Conservation (phyloP, 768 basidiomycete species). For the Boletus sensibilis region DNA sequence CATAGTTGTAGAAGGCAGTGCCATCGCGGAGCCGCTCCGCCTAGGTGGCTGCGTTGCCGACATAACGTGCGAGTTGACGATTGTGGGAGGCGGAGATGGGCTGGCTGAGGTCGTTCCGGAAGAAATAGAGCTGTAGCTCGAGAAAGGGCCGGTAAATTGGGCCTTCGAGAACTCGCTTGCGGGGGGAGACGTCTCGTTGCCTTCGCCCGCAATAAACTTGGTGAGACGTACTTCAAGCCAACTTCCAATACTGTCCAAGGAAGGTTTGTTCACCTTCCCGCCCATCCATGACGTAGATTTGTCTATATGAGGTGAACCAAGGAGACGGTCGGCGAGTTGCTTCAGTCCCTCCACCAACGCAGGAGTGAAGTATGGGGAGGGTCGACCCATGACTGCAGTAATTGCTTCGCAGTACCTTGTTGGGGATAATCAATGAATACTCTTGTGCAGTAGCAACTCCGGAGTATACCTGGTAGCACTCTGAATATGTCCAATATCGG, state of each 20-base stretch:
- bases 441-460: neutral
- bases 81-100: slow-evolving; percentile 70
- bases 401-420: slow-evolving; percentile 97
- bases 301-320: slow-evolving; percentile 68
- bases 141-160: slow-evolving; percentile 75
- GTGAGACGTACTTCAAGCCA: slow-evolving; percentile 93
- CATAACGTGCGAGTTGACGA: slow-evolving; percentile 38
- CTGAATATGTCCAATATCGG: slow-evolving; percentile 79
- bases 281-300: slow-evolving; percentile 84
- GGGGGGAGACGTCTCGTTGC: slow-evolving; percentile 46
- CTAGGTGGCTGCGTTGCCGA: slow-evolving; percentile 44
- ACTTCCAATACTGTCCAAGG: slow-evolving; percentile 84
- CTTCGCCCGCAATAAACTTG: slow-evolving; percentile 92
- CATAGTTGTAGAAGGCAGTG: slow-evolving; percentile 46
- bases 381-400: slow-evolving; percentile 56
- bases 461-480: slow-evolving; percentile 66
- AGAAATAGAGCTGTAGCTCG: slow-evolving; percentile 90
- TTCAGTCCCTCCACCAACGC: slow-evolving; percentile 72
- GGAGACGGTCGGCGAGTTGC: slow-evolving; percentile 74
- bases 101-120: slow-evolving; percentile 72
- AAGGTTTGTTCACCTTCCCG: slow-evolving; percentile 85
- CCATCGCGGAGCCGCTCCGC: slow-evolving; percentile 71
- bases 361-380: slow-evolving; percentile 65
- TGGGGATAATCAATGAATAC: slow-evolving; percentile 1
- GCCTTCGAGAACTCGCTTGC: slow-evolving; percentile 36